Conservation (phyloP, 495 filamentous ascomycete genomes). For the Podospora fimiseda region DNA sequence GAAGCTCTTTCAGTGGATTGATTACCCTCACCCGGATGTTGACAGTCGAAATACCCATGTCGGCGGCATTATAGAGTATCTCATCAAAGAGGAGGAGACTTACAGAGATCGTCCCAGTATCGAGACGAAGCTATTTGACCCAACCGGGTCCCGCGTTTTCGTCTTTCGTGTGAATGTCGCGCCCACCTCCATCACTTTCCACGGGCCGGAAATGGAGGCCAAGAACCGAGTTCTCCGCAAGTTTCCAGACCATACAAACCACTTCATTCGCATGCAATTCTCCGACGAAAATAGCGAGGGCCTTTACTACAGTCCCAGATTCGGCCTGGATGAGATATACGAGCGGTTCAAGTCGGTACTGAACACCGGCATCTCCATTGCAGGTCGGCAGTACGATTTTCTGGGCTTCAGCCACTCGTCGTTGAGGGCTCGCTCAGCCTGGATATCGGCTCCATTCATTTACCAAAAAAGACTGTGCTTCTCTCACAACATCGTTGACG, state of each 20-base stretch:
- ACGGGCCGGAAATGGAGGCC: conserved; percentile 63
- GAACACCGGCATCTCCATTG: conserved; percentile 52
- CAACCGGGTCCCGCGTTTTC: conserved; percentile 26
- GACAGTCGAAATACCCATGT: conserved; percentile 40
- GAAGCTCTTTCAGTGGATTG: conserved; percentile 41
- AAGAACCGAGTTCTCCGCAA: conserved; percentile 70
- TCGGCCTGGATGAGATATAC: conserved; percentile 50
- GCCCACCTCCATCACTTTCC: conserved; percentile 59
- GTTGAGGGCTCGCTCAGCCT: conserved; percentile 58
- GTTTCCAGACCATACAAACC: conserved; percentile 54
- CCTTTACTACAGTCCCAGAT: conserved; percentile 49
- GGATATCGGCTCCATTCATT: conserved; percentile 68
- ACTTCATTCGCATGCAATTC: conserved; percentile 62
- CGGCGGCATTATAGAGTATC: conserved; percentile 34
- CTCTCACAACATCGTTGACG: conserved; percentile 47
- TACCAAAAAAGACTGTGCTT: conserved; percentile 38
- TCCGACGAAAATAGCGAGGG: conserved; percentile 65
- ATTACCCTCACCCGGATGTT: conserved; percentile 41
- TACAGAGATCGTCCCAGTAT: conserved; percentile 26
- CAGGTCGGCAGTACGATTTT: conserved; percentile 58
- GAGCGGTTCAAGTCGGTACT: conserved; percentile 55
- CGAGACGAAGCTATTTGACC: conserved; percentile 16
- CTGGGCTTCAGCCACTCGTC: conserved; percentile 80
- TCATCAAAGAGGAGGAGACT: conserved; percentile 36
- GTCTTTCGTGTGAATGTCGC: conserved; percentile 61